These are phyloP conservation scores for Vigna mungo DNA, from an alignment of 306 rosid species.

Conservation along the genomic window DNA sequence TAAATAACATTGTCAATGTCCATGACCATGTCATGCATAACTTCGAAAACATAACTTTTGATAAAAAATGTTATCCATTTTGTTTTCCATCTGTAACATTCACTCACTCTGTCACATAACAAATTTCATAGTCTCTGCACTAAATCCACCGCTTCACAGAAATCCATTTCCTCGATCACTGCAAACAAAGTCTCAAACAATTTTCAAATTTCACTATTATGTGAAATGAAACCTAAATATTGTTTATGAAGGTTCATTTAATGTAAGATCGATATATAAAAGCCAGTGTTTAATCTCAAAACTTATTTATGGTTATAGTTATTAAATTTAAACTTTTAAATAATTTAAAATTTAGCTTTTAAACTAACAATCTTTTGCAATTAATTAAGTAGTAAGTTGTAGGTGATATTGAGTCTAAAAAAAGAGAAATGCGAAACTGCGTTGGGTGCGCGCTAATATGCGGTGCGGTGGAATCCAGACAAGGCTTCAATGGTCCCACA, in stretches of 20 bases:
- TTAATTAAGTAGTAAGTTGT: neutral
- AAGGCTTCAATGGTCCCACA: too few species aligned
- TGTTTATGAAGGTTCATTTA: neutral
- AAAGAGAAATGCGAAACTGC: too few species aligned
- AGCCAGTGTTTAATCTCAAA: neutral
- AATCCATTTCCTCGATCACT: neutral
- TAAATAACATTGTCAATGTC: neutral
- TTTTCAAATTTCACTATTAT: neutral
- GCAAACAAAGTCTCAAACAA: neutral
- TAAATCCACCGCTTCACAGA: slow-evolving; percentile 1
- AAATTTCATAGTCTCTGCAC: neutral
- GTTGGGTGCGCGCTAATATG: too few species aligned
- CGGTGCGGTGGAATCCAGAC: too few species aligned
- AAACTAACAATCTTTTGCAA: too few species aligned
- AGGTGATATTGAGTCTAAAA: neutral
- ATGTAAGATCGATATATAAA: neutral
- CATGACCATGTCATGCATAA: neutral
- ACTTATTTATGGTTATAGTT: neutral
- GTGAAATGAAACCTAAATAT: neutral
- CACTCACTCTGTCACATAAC: neutral
- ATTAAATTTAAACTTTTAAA: neutral
- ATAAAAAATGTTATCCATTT: neutral
- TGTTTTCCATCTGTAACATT: neutral
- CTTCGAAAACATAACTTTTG: neutral
- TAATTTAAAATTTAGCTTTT: neutral